Evolutionary conservation across 2,329 filamentous ascomycete species (phyloP), one percentile per base, ranked within the genome.

Genomic region (Furcasterigmium sp.): DNA sequence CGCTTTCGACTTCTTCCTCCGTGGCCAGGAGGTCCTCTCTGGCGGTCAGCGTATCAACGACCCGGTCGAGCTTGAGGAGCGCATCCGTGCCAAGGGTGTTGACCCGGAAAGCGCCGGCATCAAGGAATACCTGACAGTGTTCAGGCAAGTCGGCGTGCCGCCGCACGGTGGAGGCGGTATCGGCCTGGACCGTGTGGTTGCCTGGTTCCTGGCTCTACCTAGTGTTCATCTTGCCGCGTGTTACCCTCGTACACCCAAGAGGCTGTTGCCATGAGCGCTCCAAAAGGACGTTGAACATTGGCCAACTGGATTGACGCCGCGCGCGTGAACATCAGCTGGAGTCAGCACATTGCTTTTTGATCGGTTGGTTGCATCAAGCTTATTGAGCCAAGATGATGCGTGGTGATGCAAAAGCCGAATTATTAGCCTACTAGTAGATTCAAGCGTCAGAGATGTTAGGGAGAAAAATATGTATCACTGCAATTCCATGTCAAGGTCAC

Each of bases 131-230:
- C 80, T 95, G 47, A 82, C 87, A 56, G 85, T 85, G 28, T 95
- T 96, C 71, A 65, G 65, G 44, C 81, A 83, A 56, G 91, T 84
- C 60, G 90, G 88, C 52, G 85, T 89, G 18, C 90, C 91, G n/a
- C 87, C 90, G 1, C 91, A 95, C 57, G 90, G 87, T 30, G 90
- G 90, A 51, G 90, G 88, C 56, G 90, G 89, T 62, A 91, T 95
- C 53, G 90, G 91, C 39, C 72, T 96, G 41, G 90, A 96, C 68
- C 83, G 91, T 58, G 85, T 96, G 41, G 83, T 95, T 40, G 76
- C 78, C 6, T 82, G 75, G 73, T 82, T 74, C 56, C 59, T 82
- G 47, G 72, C 72, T 53, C 56, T 82, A 51, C 78, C 77, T 3
- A 78, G 71, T 52, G 76, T 82, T 43, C 78, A 81, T 53, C 61